phyloP scores from a whole-genome alignment of 257 asterid genomes.

The Solanum tarijense region DNA sequence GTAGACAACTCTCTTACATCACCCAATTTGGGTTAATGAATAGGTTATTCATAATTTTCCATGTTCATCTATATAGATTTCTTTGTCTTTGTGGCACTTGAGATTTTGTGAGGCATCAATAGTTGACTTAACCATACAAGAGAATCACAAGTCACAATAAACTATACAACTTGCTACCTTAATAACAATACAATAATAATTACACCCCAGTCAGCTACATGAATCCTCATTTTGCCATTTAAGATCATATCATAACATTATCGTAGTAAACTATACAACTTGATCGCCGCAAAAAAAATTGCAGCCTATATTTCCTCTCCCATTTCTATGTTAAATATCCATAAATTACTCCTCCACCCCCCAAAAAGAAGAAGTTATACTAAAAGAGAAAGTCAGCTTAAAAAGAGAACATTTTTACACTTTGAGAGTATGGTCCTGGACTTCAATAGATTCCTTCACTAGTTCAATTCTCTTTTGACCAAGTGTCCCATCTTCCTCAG shows the following conservation, averaged over 20 bases:
- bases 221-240: not conserved
- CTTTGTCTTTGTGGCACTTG: not conserved
- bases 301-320: not conserved
- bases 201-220: not conserved
- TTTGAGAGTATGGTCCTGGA: constrained; percentile 33
- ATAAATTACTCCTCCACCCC: not conserved
- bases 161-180: not conserved
- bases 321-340: not conserved
- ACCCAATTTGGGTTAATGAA: not conserved
- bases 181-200: not conserved
- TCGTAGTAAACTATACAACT: not conserved
- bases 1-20: not conserved
- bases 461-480: constrained; percentile 38
- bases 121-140: not conserved
- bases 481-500: constrained; percentile 58
- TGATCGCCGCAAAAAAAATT: not conserved
- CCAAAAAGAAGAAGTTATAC: not conserved
- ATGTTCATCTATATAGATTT: not conserved
- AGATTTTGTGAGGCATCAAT: not conserved
- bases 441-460: constrained; percentile 38
- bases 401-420: constrained; percentile 22
- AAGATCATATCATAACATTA: not conserved
- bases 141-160: not conserved
- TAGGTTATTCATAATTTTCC: not conserved
- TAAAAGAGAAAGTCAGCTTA: not conserved